These are phyloP conservation scores for Bipolaris victoriae DNA, from an alignment of 2,329 filamentous ascomycete species.

Conservation along the genomic window DNA sequence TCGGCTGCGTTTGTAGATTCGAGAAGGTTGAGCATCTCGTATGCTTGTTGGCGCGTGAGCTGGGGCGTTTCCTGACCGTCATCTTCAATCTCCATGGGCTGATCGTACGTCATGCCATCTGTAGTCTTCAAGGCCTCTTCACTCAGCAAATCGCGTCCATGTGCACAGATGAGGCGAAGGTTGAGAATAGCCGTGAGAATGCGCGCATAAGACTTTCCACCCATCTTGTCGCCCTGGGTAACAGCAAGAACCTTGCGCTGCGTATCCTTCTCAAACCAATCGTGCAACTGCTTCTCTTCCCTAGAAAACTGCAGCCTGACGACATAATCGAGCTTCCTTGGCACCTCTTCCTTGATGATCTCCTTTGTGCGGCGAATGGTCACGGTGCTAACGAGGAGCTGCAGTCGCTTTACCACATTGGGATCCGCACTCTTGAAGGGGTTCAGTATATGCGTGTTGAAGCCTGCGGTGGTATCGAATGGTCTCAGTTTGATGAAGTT, in stretches of 20 bases:
- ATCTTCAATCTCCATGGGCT: conserved; percentile 87
- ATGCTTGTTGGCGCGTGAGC: conserved; percentile 74
- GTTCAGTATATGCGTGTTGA: conserved; percentile 77
- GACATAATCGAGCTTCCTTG: conserved; percentile 69
- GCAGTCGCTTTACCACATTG: conserved; percentile 81
- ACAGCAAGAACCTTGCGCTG: conserved; percentile 80
- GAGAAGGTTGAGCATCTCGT: conserved; percentile 85
- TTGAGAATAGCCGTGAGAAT: conserved; percentile 91
- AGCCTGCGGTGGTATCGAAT: conserved; percentile 79
- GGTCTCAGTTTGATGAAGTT: conserved; percentile 84
- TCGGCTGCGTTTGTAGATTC: conserved; percentile 77
- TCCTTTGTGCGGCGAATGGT: conserved; percentile 91
- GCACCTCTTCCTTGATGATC: conserved; percentile 70
- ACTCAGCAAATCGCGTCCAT: conserved; percentile 88
- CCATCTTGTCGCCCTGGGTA: conserved; percentile 67
- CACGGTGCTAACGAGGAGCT: conserved; percentile 90
- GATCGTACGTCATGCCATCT: conserved; percentile 80
- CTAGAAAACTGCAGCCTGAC: conserved; percentile 76
- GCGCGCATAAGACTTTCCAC: conserved; percentile 89
- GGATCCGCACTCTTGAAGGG: conserved; percentile 89
- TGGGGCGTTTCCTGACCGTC: conserved; percentile 67
- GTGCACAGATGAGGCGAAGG: conserved; percentile 87
- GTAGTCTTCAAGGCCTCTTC: conserved; percentile 81
- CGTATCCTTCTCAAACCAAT: conserved; percentile 82
- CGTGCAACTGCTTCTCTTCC: conserved; percentile 78